phyloP scores from a whole-genome alignment of 805 yeast genomes.

The Sugiyamaella lignohabitans region DNA sequence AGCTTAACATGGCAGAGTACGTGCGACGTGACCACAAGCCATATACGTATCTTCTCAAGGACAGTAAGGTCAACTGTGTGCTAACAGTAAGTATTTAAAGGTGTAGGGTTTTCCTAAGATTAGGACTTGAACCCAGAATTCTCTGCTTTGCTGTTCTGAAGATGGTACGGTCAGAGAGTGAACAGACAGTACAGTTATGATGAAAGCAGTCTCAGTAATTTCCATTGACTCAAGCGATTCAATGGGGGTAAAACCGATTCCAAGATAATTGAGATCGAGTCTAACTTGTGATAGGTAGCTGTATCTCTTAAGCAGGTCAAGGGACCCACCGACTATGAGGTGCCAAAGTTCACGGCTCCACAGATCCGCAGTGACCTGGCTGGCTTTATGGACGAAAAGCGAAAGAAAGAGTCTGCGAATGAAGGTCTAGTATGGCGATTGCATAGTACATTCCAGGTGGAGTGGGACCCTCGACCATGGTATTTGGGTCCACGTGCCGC shows the following conservation, averaged over 20 bases:
- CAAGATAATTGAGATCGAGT: neutral
- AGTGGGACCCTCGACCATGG: conserved; percentile 54
- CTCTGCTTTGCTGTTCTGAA: too few species aligned
- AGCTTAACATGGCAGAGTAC: conserved; percentile 67
- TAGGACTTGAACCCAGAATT: neutral
- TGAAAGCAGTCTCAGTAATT: neutral
- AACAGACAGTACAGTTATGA: too few species aligned
- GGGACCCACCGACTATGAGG: conserved; percentile 40
- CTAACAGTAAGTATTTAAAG: conserved; percentile 33
- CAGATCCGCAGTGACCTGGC: conserved; percentile 47
- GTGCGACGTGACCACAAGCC: conserved; percentile 46
- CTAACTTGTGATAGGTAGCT: conserved; percentile 36
- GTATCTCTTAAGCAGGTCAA: conserved; percentile 43
- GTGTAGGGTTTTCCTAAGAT: neutral
- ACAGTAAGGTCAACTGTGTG: conserved; percentile 81
- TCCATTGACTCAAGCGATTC: conserved; percentile 8
- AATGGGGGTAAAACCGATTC: neutral
- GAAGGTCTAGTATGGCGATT: conserved; percentile 20
- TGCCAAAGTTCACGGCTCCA: conserved; percentile 34
- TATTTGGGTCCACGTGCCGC: conserved; percentile 64
- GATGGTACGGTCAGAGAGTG: too few species aligned
- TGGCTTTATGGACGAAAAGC: conserved; percentile 33
- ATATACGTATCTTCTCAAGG: conserved; percentile 61
- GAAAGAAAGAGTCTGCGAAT: conserved; percentile 16
- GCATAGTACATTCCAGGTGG: conserved; percentile 48